Percentiles rank a stretch among this genome's conserved stretches.
These are phyloP conservation scores for Endocarpon pusillum DNA, from an alignment of 495 filamentous ascomycete species.

Conservation along the genomic window DNA sequence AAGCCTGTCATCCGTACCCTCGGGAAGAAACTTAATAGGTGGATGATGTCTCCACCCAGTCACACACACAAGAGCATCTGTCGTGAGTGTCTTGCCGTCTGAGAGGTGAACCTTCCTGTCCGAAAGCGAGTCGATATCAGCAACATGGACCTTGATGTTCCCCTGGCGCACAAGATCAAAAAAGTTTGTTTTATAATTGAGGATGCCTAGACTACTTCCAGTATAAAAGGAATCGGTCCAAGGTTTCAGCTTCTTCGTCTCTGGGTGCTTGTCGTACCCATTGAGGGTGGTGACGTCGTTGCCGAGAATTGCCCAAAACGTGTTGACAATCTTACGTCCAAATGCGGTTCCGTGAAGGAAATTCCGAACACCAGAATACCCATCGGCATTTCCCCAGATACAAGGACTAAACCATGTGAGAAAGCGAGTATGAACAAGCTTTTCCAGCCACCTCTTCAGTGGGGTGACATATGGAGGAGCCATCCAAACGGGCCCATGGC, in stretches of 20 bases:
- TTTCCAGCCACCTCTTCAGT: slow-evolving; percentile 40
- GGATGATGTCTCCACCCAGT: slow-evolving; percentile 53
- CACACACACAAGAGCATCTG: slow-evolving; percentile 46
- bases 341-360: slow-evolving; percentile 52
- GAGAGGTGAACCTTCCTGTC: slow-evolving; percentile 34
- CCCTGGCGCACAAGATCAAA: slow-evolving; percentile 43
- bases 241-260: slow-evolving; percentile 45
- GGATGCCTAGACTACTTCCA: slow-evolving; percentile 42
- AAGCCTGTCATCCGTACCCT: not conserved
- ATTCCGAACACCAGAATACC: slow-evolving; percentile 23
- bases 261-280: slow-evolving; percentile 40
- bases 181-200: slow-evolving; percentile 52
- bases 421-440: slow-evolving; percentile 45
- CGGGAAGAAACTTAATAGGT: slow-evolving; percentile 35
- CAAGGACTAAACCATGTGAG: slow-evolving; percentile 51
- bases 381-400: slow-evolving; percentile 41
- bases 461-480: slow-evolving; percentile 44
- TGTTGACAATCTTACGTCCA: slow-evolving; percentile 44
- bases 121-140: slow-evolving; percentile 37
- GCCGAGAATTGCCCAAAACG: slow-evolving; percentile 47
- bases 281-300: slow-evolving; percentile 42
- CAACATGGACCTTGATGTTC: slow-evolving; percentile 41
- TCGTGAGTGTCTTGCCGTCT: slow-evolving; percentile 31
- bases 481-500: slow-evolving; percentile 39
- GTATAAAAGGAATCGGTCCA: slow-evolving; percentile 48